Evolutionary conservation across 768 basidiomycete genomes (phyloP), one percentile per base, ranked within the genome.

Genomic region (Termitomyces bulborhizus): DNA sequence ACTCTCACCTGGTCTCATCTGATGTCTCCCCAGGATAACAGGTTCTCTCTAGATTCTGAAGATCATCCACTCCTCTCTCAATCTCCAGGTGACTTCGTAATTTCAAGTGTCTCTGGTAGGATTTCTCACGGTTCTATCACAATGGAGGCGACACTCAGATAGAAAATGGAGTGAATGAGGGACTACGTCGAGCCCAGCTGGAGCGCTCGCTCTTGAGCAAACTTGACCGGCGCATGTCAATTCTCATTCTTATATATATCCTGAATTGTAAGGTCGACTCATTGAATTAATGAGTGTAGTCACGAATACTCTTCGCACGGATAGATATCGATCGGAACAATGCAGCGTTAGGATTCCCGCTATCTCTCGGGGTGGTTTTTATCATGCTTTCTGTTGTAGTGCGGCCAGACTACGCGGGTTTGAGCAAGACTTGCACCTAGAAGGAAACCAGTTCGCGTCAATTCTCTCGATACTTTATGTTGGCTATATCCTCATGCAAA

Each of bases 401-500:
- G 88, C 86, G 11, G 89, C 88, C 32, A 77, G 89, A 51, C 71
- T 90, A 41, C 76, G 81, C 34, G 89, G 88, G 0, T 85, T 90
- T 51, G 84, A 88, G 63, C 71, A 74, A 47, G 88, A 90, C 66
- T 75, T 90, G 31, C 69, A 79, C 39, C 72, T 90, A 16, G 68
- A 78, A 58, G 84, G 74, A 27, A 75, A 81, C 51, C 75, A 90
- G 60, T 90, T 88, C 63, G 77, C 82, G 11, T 83, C 86, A 0
- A 68, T 90, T 15, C 68, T 90, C 41, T 84, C 84, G 41, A 80
- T 86, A 46, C 73, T 90, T 32, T 90, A 88, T 62, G 76, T 88
- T 43, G 76, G 88, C 11, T 90, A 90, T 63, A 86, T 86, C 55
- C 68, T 88, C 39, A 88, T 89, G 87, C 88, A 90, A 65, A 77